Evolutionary conservation across 1,284 basidiomycete species (phyloP).

Genomic region (Sporisorium exsertum): DNA sequence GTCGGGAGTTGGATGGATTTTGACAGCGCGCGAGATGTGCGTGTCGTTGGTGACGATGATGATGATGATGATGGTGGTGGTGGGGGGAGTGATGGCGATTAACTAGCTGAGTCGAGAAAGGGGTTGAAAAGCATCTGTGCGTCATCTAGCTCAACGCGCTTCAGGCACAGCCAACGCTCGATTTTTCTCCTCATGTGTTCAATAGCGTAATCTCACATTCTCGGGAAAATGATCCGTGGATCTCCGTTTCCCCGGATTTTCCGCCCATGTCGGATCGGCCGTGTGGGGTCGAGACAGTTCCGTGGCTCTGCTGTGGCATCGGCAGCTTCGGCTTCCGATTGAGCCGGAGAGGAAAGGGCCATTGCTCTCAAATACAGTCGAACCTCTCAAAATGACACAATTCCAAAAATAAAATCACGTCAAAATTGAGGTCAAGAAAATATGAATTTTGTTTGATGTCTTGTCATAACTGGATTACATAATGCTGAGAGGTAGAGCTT

Average conservation of each 20-base stretch:
- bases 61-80: conserved; percentile 8
- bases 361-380: too few relatives aligned
- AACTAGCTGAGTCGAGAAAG: background rate
- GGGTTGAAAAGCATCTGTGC: background rate
- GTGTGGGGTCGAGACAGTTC: conserved; percentile 9
- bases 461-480: too few relatives aligned
- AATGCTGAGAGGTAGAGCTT: too few relatives aligned
- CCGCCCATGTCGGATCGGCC: background rate
- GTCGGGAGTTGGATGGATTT: background rate
- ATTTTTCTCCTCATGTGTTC: background rate
- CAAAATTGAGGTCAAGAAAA: too few relatives aligned
- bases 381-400: too few relatives aligned
- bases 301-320: too few relatives aligned
- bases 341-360: conserved; percentile 5
- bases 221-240: too few relatives aligned
- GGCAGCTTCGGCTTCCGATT: background rate
- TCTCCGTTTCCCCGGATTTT: background rate
- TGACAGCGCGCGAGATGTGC: background rate
- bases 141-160: background rate
- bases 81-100: background rate
- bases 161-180: too few relatives aligned
- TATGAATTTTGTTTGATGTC: too few relatives aligned
- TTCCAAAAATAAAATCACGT: too few relatives aligned
- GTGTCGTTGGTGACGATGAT: conserved; percentile 8
- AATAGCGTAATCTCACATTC: background rate